phyloP scores from a whole-genome alignment of 768 basidiomycete species.

The Dentipellis fragilis region DNA sequence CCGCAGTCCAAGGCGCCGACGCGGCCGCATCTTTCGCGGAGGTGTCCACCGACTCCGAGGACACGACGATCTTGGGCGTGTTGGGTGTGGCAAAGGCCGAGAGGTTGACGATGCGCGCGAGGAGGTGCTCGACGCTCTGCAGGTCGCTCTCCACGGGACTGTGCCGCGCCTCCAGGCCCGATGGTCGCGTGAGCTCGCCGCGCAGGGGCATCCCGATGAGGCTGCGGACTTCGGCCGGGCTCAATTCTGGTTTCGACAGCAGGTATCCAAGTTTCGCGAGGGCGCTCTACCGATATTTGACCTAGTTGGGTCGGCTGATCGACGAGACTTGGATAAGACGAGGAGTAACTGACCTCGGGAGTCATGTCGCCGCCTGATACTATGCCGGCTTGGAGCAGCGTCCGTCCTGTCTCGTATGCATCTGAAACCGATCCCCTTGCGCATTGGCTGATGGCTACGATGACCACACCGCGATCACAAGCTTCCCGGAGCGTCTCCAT shows the following conservation, averaged over 20 bases:
- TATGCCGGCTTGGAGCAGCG: constrained; percentile 62
- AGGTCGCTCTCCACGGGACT: constrained; percentile 38
- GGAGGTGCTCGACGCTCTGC: constrained; percentile 52
- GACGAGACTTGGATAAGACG: background rate
- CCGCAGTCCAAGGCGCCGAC: constrained; percentile 71
- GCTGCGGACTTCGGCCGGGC: constrained; percentile 54
- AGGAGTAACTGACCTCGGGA: constrained; percentile 56
- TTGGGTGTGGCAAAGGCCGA: constrained; percentile 30
- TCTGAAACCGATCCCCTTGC: constrained; percentile 77
- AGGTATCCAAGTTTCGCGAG: constrained; percentile 86
- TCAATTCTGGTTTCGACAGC: constrained; percentile 75
- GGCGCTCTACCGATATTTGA: constrained; percentile 49
- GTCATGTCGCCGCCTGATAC: constrained; percentile 90
- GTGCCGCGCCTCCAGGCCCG: constrained; percentile 24
- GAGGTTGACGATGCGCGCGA: constrained; percentile 62
- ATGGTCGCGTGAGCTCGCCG: constrained; percentile 69
- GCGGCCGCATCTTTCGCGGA: constrained; percentile 37
- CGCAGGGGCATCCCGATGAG: constrained; percentile 74
- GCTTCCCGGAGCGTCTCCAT: constrained; percentile 72
- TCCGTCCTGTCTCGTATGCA: constrained; percentile 72
- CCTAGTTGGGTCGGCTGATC: background rate
- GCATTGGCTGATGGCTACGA: constrained; percentile 91
- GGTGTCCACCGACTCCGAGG: constrained; percentile 26
- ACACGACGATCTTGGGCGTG: constrained; percentile 27
- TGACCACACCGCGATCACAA: constrained; percentile 71